Evolutionary conservation across 2,329 filamentous ascomycete genomes (phyloP).

Genomic region (Aurifilum marmelostoma): DNA sequence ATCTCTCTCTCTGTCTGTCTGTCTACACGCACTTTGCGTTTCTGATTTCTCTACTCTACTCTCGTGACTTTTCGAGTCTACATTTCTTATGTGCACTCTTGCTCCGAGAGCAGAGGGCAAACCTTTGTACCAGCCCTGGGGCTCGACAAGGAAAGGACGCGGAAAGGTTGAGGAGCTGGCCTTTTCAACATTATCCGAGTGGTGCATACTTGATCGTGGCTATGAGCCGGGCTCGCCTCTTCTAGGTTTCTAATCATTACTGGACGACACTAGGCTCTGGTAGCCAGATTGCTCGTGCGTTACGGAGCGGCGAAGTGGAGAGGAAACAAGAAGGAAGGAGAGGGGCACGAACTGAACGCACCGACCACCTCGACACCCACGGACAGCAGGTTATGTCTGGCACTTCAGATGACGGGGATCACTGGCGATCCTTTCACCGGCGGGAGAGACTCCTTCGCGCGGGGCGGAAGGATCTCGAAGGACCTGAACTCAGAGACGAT

Average conservation of each 20-base stretch:
- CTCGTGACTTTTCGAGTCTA: constrained; percentile 8
- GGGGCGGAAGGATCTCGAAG: constrained; percentile 3
- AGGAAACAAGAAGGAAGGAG: not conserved
- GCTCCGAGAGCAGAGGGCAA: constrained; percentile 20
- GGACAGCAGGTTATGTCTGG: constrained; percentile 1
- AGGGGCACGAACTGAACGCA: not conserved
- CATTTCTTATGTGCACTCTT: constrained; percentile 2
- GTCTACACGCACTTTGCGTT: constrained; percentile 5
- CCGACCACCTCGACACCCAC: not conserved
- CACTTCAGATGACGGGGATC: not conserved
- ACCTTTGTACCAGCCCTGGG: constrained; percentile 12
- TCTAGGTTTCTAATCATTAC: not conserved
- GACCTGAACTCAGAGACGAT: not conserved
- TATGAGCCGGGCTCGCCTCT: not conserved
- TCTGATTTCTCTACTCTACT: not conserved
- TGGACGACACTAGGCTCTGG: constrained; percentile 12
- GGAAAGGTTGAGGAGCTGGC: constrained; percentile 8
- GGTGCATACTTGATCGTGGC: constrained; percentile 3
- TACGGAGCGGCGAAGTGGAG: not conserved
- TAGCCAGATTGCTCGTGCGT: constrained; percentile 5
- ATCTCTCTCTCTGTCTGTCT: constrained; percentile 5
- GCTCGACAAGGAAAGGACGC: constrained; percentile 12
- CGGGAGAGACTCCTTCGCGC: not conserved
- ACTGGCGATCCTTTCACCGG: constrained; percentile 5
- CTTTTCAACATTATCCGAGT: constrained; percentile 10